Conservation (phyloP, 257 asterid genomes). For the Ehretia macrophylla region DNA sequence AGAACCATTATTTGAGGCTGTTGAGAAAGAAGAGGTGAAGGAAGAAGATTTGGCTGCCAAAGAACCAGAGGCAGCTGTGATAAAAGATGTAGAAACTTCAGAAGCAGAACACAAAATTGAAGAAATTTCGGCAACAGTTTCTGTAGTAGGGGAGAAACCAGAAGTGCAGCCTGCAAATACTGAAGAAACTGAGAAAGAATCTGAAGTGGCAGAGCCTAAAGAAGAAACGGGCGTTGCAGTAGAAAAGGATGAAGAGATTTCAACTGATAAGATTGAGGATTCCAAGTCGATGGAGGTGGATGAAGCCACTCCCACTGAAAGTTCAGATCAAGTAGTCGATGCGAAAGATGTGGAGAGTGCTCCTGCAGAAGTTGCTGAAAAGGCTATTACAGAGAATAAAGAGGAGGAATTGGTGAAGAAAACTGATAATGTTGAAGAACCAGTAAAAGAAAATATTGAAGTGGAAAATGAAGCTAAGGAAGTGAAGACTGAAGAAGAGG, state of each 20-base stretch:
- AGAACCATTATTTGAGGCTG: conserved; percentile 21
- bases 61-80: conserved; percentile 21
- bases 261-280: conserved; percentile 22
- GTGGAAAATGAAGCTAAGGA: conserved; percentile 16
- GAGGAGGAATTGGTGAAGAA: conserved; percentile 19
- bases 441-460: conserved; percentile 25
- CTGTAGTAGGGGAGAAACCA: conserved; percentile 30
- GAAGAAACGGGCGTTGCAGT: conserved; percentile 23
- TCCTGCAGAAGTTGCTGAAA: conserved; percentile 15
- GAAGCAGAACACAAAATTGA: conserved; percentile 19
- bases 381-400: conserved; percentile 6
- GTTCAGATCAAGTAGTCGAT: conserved; percentile 16
- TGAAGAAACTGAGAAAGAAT: conserved; percentile 25
- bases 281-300: conserved; percentile 4
- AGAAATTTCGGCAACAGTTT: conserved; percentile 23
- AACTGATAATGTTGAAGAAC: conserved; percentile 13
- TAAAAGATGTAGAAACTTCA: conserved; percentile 22
- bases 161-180: conserved; percentile 17
- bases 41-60: conserved; percentile 21
- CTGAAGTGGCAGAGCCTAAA: conserved; percentile 21
- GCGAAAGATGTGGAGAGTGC: too few relatives aligned
- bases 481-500: conserved; percentile 17
- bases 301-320: conserved; percentile 20
- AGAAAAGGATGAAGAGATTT: conserved; percentile 8
- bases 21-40: conserved; percentile 21